Evolutionary conservation across 2,329 filamentous ascomycete genomes (phyloP).

Genomic region (Botrytis deweyae): DNA sequence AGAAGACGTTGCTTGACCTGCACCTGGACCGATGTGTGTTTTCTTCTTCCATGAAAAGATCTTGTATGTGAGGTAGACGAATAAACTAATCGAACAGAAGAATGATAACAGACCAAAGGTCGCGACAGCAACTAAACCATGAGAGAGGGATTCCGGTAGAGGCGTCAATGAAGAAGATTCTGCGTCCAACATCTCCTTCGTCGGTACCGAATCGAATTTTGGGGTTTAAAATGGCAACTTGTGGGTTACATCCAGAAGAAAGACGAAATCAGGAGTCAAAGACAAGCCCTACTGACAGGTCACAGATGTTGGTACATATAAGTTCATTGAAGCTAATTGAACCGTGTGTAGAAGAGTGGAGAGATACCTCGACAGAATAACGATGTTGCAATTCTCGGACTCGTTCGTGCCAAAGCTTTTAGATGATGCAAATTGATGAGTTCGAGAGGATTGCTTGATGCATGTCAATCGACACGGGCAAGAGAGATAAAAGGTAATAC

Average conservation of each 20-base stretch:
- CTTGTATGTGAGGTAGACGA: constrained; percentile 45
- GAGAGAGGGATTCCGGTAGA: constrained; percentile 34
- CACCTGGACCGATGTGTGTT: constrained; percentile 11
- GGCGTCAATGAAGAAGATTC: constrained; percentile 32
- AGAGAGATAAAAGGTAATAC: neutral
- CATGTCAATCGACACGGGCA: neutral
- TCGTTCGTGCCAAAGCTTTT: neutral
- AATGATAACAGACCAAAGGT: constrained; percentile 49
- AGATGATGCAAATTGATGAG: neutral
- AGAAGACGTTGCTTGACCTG: constrained; percentile 28
- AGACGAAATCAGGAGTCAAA: neutral
- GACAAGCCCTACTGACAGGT: neutral
- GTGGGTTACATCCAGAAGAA: neutral
- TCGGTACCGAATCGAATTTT: neutral
- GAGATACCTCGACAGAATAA: constrained; percentile 1
- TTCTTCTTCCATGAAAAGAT: constrained; percentile 35
- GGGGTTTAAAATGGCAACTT: neutral
- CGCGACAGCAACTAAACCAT: constrained; percentile 48
- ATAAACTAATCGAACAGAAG: constrained; percentile 44
- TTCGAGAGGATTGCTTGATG: neutral
- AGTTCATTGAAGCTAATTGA: neutral
- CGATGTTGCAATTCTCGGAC: neutral
- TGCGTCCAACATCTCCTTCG: constrained; percentile 22
- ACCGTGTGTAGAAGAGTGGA: constrained; percentile 1
- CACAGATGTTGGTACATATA: constrained; percentile 1